Evolutionary conservation across 805 yeast genomes (phyloP).

Genomic region (Candida ponderosae): DNA sequence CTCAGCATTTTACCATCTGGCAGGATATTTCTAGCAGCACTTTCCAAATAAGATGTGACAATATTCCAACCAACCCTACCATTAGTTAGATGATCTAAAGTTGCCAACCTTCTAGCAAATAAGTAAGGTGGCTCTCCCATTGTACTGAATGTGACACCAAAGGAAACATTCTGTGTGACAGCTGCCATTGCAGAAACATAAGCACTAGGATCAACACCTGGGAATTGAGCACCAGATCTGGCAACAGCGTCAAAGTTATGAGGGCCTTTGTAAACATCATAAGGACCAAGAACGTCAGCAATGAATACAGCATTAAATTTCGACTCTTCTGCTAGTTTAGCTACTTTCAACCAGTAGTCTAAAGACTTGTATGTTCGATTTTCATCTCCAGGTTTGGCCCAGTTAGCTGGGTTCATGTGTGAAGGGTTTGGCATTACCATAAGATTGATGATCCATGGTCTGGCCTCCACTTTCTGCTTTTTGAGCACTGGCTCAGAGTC

Average conservation of each 20-base stretch:
- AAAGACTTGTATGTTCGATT: conserved; percentile 20
- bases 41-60: conserved; percentile 29
- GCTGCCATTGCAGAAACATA: conserved; percentile 30
- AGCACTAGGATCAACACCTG: conserved; percentile 30
- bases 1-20: conserved; percentile 26
- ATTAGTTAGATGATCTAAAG: conserved; percentile 31
- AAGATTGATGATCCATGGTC: conserved; percentile 27
- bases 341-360: conserved; percentile 30
- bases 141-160: conserved; percentile 32
- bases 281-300: conserved; percentile 29
- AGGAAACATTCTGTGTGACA: conserved; percentile 25
- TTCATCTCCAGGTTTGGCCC: conserved; percentile 31
- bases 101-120: conserved; percentile 30
- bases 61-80: conserved; percentile 38
- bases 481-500: no score
- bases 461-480: conserved; percentile 4
- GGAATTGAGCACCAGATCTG: conserved; percentile 20
- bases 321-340: conserved; percentile 26
- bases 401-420: conserved; percentile 22
- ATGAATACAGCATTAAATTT: conserved; percentile 27
- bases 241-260: conserved; percentile 23
- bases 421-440: conserved; percentile 23
- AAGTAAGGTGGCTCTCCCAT: conserved; percentile 32
- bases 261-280: conserved; percentile 32
- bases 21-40: conserved; percentile 27